Evolutionary conservation across 768 basidiomycete species (phyloP).

Genomic region (Inosperma sp.): DNA sequence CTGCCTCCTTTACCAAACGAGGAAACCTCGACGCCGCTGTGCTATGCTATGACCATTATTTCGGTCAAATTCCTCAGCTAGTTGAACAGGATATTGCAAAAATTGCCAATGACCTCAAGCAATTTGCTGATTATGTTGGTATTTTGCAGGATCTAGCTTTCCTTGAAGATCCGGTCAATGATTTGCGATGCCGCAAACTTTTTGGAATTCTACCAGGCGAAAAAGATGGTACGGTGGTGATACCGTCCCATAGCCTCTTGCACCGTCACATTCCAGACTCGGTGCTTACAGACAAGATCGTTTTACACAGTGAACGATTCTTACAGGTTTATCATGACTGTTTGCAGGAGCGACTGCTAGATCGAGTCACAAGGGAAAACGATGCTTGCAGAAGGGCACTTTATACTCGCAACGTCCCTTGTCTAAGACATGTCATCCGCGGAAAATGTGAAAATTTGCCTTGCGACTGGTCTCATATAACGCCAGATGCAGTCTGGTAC

Average conservation of each 20-base stretch:
- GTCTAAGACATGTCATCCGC: constrained; percentile 27
- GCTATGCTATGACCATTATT: constrained; percentile 42
- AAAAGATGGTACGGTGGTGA: constrained; percentile 27
- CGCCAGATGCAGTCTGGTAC: constrained; percentile 30
- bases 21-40: constrained; percentile 33
- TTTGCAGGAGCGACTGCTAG: constrained; percentile 9
- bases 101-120: constrained; percentile 27
- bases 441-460: constrained; percentile 27
- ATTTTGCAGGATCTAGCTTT: constrained; percentile 28
- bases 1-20: constrained; percentile 24
- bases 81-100: constrained; percentile 20
- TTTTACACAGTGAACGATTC: background rate
- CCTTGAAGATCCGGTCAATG: constrained; percentile 25
- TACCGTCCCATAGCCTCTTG: background rate
- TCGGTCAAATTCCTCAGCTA: constrained; percentile 26
- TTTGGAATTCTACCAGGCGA: constrained; percentile 33
- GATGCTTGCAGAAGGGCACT: constrained; percentile 3
- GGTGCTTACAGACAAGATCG: background rate
- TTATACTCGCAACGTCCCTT: constrained; percentile 2
- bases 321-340: constrained; percentile 2
- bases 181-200: constrained; percentile 24
- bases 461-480: constrained; percentile 39
- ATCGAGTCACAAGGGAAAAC: constrained; percentile 15
- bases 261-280: no score
- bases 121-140: constrained; percentile 34